Evolutionary conservation across 2,329 filamentous ascomycete genomes (phyloP).

Genomic region (Cladophialophora immunda): DNA sequence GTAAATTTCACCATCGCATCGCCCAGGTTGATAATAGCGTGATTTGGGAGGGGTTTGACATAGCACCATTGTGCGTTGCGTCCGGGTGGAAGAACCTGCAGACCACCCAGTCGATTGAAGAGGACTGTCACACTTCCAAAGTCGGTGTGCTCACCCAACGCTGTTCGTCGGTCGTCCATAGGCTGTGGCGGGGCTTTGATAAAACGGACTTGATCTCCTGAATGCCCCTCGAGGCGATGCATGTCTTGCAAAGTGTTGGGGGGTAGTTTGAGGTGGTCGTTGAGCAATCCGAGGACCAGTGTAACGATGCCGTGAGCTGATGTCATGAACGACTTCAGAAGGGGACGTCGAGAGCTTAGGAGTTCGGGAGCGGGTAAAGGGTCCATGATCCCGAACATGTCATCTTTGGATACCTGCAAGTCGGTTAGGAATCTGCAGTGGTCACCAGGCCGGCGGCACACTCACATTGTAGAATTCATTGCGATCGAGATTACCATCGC

Average conservation of each 20-base stretch:
- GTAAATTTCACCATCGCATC: conserved; percentile 56
- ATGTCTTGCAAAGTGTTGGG: conserved; percentile 54
- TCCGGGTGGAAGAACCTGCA: conserved; percentile 61
- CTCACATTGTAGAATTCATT: conserved; percentile 65
- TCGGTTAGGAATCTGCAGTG: background rate
- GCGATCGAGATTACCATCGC: conserved; percentile 57
- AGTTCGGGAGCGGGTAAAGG: conserved; percentile 54
- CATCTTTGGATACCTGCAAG: conserved; percentile 60
- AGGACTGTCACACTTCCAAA: conserved; percentile 65
- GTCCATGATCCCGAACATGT: conserved; percentile 53
- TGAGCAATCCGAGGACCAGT: conserved; percentile 56
- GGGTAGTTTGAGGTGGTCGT: conserved; percentile 54
- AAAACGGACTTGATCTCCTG: conserved; percentile 65
- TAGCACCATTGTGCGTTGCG: conserved; percentile 59
- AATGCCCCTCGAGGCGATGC: conserved; percentile 54
- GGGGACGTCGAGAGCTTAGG: conserved; percentile 48
- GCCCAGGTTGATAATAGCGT: conserved; percentile 48
- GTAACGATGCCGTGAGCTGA: conserved; percentile 56
- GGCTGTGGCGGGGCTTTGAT: conserved; percentile 60
- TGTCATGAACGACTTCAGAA: conserved; percentile 56
- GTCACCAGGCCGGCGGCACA: conserved; percentile 1
- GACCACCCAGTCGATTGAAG: conserved; percentile 64
- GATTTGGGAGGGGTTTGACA: conserved; percentile 60
- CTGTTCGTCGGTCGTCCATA: conserved; percentile 51
- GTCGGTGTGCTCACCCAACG: conserved; percentile 64